A percentile compares a stretch with the other conserved stretches of the same genome.
Evolutionary conservation across 2,329 filamentous ascomycete species (phyloP).

Genomic region (Colletotrichum sp.): DNA sequence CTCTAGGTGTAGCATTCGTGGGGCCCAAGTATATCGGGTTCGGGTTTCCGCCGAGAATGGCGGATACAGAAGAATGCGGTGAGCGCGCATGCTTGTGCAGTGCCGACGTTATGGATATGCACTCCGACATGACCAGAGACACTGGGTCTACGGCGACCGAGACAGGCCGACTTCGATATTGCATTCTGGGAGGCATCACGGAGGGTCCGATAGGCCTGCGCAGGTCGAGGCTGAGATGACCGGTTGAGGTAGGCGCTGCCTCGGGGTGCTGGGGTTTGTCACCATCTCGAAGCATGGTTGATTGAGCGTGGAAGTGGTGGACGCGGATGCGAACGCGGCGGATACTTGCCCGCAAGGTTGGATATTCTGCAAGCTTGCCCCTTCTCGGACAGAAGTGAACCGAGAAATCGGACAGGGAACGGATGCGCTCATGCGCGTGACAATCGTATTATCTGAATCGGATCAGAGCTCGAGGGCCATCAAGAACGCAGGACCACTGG

Average conservation of each 20-base stretch:
- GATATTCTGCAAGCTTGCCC: background rate
- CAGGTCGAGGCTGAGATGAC: conserved; percentile 11
- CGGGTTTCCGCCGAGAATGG: conserved; percentile 83
- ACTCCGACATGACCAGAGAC: conserved; percentile 95
- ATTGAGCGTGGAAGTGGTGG: background rate
- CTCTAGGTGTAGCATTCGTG: conserved; percentile 45
- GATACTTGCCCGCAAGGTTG: background rate
- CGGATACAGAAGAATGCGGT: conserved; percentile 94
- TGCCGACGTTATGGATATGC: conserved; percentile 95
- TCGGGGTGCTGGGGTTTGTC: conserved; percentile 1
- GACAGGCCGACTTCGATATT: conserved; percentile 66
- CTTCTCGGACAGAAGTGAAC: background rate
- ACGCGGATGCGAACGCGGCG: background rate
- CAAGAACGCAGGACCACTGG: background rate
- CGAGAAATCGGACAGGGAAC: background rate
- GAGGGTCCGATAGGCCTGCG: conserved; percentile 29
- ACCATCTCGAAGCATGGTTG: conserved; percentile 20
- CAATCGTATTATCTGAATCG: background rate
- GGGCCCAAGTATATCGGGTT: conserved; percentile 61
- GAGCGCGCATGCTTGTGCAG: conserved; percentile 98
- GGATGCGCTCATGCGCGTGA: background rate
- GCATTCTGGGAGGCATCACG: conserved; percentile 48
- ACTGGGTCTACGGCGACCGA: conserved; percentile 89
- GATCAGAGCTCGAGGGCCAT: background rate
- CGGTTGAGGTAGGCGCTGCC: background rate